These are phyloP conservation scores for Fusarium multiceps DNA, from an alignment of 2,329 filamentous ascomycete genomes.

Conservation along the genomic window DNA sequence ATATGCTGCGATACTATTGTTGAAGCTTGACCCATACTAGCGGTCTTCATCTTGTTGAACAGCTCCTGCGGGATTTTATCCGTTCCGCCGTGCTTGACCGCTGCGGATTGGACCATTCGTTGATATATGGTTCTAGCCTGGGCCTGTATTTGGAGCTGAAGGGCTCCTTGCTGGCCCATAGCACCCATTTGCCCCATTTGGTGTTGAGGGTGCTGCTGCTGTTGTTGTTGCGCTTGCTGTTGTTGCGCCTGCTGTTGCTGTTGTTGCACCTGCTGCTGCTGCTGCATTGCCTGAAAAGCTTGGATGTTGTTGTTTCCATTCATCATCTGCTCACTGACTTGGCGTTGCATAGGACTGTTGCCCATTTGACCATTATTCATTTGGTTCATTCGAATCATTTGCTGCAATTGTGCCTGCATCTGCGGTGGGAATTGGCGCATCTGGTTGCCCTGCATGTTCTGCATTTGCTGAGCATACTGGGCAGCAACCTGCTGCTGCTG, in stretches of 20 bases:
- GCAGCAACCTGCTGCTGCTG: conserved; percentile 57
- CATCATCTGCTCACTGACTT: conserved; percentile 54
- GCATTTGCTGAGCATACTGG: conserved; percentile 58
- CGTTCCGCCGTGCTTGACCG: conserved; percentile 54
- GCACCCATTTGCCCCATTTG: conserved; percentile 48
- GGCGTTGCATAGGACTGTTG: conserved; percentile 48
- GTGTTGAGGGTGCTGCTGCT: conserved; percentile 48
- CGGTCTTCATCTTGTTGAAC: conserved; percentile 58
- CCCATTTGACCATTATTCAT: conserved; percentile 48
- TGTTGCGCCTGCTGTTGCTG: conserved; percentile 48
- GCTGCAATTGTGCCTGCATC: conserved; percentile 53
- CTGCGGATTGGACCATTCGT: conserved; percentile 51
- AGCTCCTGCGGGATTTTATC: conserved; percentile 61
- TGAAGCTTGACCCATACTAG: conserved; percentile 55
- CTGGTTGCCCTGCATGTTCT: conserved; percentile 54
- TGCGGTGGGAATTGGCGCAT: conserved; percentile 51
- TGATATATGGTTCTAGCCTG: conserved; percentile 54
- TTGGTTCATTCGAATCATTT: conserved; percentile 52
- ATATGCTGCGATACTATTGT: conserved; percentile 49
- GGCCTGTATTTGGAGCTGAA: conserved; percentile 51
- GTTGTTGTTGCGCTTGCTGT: conserved; percentile 50
- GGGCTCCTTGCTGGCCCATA: conserved; percentile 37
- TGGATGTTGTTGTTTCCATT: conserved; percentile 56
- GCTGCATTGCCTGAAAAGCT: conserved; percentile 53
- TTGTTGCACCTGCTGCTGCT: conserved; percentile 49